phyloP scores from a whole-genome alignment of 2,329 filamentous ascomycete genomes.

The Pseudocercospora vitis region DNA sequence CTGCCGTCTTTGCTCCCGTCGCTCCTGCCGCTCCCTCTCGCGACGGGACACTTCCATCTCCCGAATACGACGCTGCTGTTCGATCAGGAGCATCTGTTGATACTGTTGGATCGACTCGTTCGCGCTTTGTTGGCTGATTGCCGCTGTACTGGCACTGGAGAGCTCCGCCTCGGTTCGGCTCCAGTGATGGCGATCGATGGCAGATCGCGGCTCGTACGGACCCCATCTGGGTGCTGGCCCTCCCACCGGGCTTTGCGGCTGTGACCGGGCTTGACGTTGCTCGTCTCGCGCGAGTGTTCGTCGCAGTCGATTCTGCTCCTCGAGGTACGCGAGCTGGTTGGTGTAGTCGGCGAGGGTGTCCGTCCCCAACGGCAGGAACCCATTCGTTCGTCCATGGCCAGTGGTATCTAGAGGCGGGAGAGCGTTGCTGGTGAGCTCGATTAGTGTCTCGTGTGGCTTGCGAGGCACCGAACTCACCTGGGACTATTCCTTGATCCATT shows the following conservation, averaged over 20 bases:
- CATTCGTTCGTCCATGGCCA: slow-evolving; percentile 2
- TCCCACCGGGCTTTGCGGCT: slow-evolving; percentile 7
- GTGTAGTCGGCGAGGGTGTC: slow-evolving; percentile 9
- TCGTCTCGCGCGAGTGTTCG: not conserved
- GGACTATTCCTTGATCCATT: slow-evolving; percentile 1
- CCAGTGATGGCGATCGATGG: not conserved
- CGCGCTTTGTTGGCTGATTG: not conserved
- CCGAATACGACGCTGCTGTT: slow-evolving; percentile 16
- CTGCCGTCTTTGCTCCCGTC: not conserved
- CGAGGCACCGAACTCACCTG: not conserved
- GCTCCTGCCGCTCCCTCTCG: not conserved
- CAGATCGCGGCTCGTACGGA: slow-evolving; percentile 2
- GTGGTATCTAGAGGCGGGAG: not conserved
- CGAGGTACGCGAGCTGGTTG: slow-evolving; percentile 2
- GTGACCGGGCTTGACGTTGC: not conserved
- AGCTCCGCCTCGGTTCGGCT: not conserved
- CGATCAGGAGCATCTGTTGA: slow-evolving; percentile 20
- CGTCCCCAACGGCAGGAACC: not conserved
- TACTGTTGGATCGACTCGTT: slow-evolving; percentile 18
- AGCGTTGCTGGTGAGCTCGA: not conserved
- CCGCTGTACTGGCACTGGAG: not conserved
- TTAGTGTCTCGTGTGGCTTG: not conserved
- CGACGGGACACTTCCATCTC: slow-evolving; percentile 12
- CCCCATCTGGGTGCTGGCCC: not conserved
- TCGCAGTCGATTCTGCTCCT: slow-evolving; percentile 10